Percentiles rank a stretch among this genome's conserved stretches.
phyloP scores from a whole-genome alignment of 2,329 filamentous ascomycete species.

The Colletotrichum orbiculare region DNA sequence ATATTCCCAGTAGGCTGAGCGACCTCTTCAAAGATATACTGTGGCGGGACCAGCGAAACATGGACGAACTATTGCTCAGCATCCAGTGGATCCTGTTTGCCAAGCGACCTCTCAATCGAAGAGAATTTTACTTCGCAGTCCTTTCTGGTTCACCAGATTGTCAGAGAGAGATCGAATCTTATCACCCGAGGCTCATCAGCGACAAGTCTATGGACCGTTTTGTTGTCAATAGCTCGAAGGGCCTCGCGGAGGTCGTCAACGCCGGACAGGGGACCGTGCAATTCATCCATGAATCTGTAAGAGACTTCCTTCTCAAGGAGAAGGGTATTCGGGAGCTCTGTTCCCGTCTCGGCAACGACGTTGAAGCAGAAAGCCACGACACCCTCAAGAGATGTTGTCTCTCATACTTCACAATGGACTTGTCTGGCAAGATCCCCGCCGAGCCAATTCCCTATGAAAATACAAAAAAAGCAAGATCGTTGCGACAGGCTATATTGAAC shows the following conservation, averaged over 20 bases:
- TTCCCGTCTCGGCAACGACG: conserved; percentile 45
- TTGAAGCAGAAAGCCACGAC: conserved; percentile 52
- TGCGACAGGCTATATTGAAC: too few species aligned
- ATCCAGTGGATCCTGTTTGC: conserved; percentile 58
- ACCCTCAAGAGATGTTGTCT: conserved; percentile 56
- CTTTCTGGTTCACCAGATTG: conserved; percentile 3
- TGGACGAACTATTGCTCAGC: conserved; percentile 50
- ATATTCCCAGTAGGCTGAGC: conserved; percentile 48
- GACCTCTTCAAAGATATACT: conserved; percentile 57
- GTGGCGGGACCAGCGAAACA: conserved; percentile 49
- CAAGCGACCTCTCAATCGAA: conserved; percentile 45
- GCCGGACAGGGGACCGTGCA: conserved; percentile 47
- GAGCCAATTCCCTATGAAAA: too few species aligned
- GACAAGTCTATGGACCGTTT: conserved; percentile 44
- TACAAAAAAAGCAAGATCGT: too few species aligned
- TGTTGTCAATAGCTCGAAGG: conserved; percentile 55
- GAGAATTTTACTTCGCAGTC: conserved; percentile 50
- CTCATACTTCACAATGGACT: conserved; percentile 41
- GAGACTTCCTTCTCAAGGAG: conserved; percentile 57
- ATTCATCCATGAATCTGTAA: conserved; percentile 64
- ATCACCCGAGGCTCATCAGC: conserved; percentile 39
- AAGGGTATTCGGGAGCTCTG: conserved; percentile 44
- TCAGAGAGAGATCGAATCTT: conserved; percentile 22
- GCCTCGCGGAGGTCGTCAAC: conserved; percentile 53
- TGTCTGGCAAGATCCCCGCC: too few species aligned